Conservation (phyloP, 345 rosid species). For the Punica granatum region DNA sequence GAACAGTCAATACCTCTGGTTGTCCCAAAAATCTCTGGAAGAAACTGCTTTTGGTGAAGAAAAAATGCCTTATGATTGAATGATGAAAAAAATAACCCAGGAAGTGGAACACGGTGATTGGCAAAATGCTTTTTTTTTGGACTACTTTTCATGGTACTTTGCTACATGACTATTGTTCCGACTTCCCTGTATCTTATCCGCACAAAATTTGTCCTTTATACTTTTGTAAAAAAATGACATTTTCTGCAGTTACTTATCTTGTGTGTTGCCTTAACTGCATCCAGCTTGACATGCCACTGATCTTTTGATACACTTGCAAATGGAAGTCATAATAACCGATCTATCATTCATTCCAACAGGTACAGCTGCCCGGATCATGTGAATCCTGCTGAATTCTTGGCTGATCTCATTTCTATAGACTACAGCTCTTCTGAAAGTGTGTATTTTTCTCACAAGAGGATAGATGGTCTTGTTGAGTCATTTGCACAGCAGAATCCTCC, state of each 20-base stretch:
- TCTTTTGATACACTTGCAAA: neutral
- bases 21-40: neutral
- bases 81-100: neutral
- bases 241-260: neutral
- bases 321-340: slow-evolving; percentile 8
- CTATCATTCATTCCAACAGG: slow-evolving; percentile 39
- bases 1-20: neutral
- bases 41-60: neutral
- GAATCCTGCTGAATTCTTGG: slow-evolving; percentile 97
- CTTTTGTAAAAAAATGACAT: neutral
- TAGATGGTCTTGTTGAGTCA: slow-evolving; percentile 81
- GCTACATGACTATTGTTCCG: neutral
- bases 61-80: too few relatives aligned
- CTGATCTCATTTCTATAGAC: slow-evolving; percentile 93
- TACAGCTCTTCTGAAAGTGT: slow-evolving; percentile 82
- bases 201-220: neutral
- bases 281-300: neutral
- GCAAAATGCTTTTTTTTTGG: neutral
- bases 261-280: neutral
- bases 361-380: slow-evolving; percentile 74
- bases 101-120: neutral
- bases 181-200: neutral
- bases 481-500: slow-evolving; percentile 51
- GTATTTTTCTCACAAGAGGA: slow-evolving; percentile 68
- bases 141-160: neutral